Evolutionary conservation across 305 asterid genomes (phyloP).

Genomic region (Solanum aculeatissimum): DNA sequence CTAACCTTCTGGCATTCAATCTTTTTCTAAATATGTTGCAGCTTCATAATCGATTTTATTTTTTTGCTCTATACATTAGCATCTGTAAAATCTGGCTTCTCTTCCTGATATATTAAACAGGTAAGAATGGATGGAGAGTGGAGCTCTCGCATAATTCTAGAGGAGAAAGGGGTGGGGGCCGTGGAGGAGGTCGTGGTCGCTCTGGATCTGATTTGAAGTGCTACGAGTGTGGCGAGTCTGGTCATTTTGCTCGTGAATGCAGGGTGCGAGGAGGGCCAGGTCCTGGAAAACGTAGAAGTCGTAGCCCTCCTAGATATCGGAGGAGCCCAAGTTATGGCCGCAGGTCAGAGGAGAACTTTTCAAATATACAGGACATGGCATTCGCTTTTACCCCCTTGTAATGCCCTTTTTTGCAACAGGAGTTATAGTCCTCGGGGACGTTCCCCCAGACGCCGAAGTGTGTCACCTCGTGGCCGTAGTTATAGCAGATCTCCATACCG

Average conservation of each 20-base stretch:
- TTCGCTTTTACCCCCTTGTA: neutral
- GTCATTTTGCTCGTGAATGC: slow-evolving; percentile 99
- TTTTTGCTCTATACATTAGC: neutral
- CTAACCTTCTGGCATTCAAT: neutral
- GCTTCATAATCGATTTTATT: neutral
- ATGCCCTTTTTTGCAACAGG: slow-evolving; percentile 26
- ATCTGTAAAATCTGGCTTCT: neutral
- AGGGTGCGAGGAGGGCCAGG: slow-evolving; percentile 53
- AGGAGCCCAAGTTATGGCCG: slow-evolving; percentile 95
- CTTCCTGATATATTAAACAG: slow-evolving; percentile 19
- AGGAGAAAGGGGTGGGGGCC: slow-evolving; percentile 49
- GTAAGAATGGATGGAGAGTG: slow-evolving; percentile 98
- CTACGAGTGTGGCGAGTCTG: slow-evolving; percentile 97
- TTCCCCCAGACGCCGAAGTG: slow-evolving; percentile 80
- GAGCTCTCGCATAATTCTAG: slow-evolving; percentile 92
- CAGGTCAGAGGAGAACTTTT: slow-evolving; percentile 34
- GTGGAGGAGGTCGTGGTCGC: slow-evolving; percentile 48
- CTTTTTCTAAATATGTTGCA: neutral
- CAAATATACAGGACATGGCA: neutral
- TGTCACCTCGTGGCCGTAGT: slow-evolving; percentile 75
- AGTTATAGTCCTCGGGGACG: slow-evolving; percentile 85
- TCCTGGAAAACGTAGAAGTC: slow-evolving; percentile 86
- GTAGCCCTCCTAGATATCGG: slow-evolving; percentile 66
- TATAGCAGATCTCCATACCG: slow-evolving; percentile 79
- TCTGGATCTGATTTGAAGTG: slow-evolving; percentile 80